phyloP scores from a whole-genome alignment of 2,329 filamentous ascomycete genomes.

The Lasiodiplodia hormozganensis region DNA sequence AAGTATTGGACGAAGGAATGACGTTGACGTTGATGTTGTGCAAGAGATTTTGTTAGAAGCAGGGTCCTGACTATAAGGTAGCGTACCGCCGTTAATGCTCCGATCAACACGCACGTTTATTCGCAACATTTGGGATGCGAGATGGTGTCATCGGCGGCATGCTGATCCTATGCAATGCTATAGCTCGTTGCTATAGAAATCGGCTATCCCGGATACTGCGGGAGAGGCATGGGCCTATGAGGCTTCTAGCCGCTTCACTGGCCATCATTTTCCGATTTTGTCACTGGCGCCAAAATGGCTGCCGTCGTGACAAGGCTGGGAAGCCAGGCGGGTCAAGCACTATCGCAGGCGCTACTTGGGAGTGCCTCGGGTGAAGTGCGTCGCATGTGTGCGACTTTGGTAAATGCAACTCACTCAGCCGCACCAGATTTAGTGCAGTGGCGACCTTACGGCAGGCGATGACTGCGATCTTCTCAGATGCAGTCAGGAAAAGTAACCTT shows the following conservation, averaged over 20 bases:
- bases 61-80: background rate
- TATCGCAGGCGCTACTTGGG: background rate
- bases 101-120: background rate
- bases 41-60: background rate
- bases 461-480: background rate
- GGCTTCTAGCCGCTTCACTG: background rate
- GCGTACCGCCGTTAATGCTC: background rate
- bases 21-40: background rate
- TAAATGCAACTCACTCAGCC: background rate
- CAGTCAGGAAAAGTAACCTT: background rate
- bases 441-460: background rate
- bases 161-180: background rate
- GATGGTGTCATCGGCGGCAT: background rate
- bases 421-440: background rate
- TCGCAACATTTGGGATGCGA: background rate
- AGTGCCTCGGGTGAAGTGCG: background rate
- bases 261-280: background rate
- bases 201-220: background rate
- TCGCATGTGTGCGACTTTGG: background rate
- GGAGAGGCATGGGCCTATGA: background rate
- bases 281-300: background rate
- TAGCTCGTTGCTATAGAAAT: background rate
- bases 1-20: background rate
- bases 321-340: background rate
- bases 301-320: background rate